These are phyloP conservation scores for Lumnitzera littorea DNA, from an alignment of 345 rosid genomes.

Conservation along the genomic window DNA sequence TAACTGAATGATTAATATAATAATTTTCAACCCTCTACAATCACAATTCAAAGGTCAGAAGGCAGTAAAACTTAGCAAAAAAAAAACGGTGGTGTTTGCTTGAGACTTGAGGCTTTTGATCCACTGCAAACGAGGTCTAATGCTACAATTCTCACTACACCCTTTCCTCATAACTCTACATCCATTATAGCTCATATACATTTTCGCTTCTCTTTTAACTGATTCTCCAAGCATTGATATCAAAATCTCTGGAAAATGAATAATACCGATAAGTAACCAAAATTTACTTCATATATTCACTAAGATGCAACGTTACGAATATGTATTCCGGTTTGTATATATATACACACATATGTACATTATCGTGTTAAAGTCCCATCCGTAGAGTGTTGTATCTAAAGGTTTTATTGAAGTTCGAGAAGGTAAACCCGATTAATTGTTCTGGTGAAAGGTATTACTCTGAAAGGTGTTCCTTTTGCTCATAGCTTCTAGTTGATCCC, in stretches of 20 bases:
- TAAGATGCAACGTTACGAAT: too few species aligned
- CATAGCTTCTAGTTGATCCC: too few species aligned
- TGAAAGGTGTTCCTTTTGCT: too few species aligned
- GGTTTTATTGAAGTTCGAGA: too few species aligned
- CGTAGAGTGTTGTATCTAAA: too few species aligned
- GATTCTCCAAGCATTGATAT: not conserved
- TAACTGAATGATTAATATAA: too few species aligned
- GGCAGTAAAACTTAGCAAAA: constrained; percentile 91
- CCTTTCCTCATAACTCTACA: constrained; percentile 92
- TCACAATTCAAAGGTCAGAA: not conserved
- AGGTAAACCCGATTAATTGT: too few species aligned
- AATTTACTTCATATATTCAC: not conserved
- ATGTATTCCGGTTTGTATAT: too few species aligned
- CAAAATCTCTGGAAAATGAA: constrained; percentile 11
- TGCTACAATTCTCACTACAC: constrained; percentile 75
- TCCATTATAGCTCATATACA: constrained; percentile 93
- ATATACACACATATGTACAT: too few species aligned
- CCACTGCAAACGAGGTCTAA: constrained; percentile 89
- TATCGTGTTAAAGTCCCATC: too few species aligned
- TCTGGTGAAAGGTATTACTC: too few species aligned
- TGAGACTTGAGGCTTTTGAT: constrained; percentile 83
- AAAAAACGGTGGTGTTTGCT: constrained; percentile 87
- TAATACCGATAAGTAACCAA: constrained; percentile 3
- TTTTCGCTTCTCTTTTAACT: constrained; percentile 9
- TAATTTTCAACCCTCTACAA: too few species aligned